Evolutionary conservation across 768 basidiomycete genomes (phyloP), one percentile per base, ranked within the genome.

Genomic region (Trametes cubensis): DNA sequence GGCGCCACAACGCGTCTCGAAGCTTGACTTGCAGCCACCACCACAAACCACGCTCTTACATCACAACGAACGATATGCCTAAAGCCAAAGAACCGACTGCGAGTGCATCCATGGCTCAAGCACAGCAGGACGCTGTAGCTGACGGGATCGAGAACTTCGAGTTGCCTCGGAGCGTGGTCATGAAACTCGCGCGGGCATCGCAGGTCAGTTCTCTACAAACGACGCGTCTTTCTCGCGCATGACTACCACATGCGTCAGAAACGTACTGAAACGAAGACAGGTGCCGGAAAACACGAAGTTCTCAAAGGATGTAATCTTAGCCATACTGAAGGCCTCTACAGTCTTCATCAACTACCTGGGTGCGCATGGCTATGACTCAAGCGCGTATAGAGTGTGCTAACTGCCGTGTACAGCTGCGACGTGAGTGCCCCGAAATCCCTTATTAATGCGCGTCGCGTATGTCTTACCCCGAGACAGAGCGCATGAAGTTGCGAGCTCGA

Each of bases 321-420:
- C 94, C 14, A 80, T 97, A 11, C 81, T 90, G 15, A 95, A 95
- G 71, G 89, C 89, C 30, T 93, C 95, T 4, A 95, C 95, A 0
- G 90, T 98, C 54, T 98, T 98, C 73, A 95, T 99, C 67, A 95
- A 91, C 73, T 96, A 95, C 68, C 79, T 98, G 8, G 89, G 95
- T 90, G 72, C 67, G 87, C 77, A n/a, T 64, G 50, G 18, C 42
- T 26, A 46, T 1, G 50, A 2, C 18, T n/a, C 21, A 1, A n/a
- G 50, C 13, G 21, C n/a, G 6, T 47, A 47, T 11, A 21, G 20
- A 4, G 2, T 10, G 7, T 25, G 46, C n/a, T 47, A 7, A n/a
- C 2, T 14, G 8, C 7, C 20, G 10, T 1, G 46, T 23, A 28
- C 61, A 84, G 82, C 79, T 63, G 78, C 81, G 39, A 80, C 77